phyloP scores from a whole-genome alignment of 306 rosid species.

The Vicia villosa region DNA sequence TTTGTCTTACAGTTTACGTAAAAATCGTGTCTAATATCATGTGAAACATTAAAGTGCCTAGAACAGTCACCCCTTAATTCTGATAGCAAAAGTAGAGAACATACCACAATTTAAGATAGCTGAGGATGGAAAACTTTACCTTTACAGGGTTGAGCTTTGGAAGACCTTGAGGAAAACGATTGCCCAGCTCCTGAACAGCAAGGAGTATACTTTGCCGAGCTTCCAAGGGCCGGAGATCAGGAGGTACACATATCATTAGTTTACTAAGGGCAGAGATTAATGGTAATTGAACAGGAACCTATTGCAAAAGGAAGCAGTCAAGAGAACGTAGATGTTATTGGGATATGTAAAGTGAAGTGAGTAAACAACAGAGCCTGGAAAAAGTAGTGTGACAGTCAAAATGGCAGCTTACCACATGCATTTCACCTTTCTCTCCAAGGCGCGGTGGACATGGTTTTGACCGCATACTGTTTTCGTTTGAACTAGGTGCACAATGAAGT shows the following conservation, averaged over 20 bases:
- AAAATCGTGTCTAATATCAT: background rate
- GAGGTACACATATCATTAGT: conserved; percentile 77
- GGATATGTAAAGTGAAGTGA: conserved; percentile 1
- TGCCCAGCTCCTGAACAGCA: conserved; percentile 85
- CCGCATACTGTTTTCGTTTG: conserved; percentile 71
- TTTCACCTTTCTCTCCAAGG: conserved; percentile 98
- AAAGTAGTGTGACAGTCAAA: background rate
- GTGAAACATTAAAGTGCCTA: conserved; percentile 10
- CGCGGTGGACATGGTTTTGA: conserved; percentile 95
- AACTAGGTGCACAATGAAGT: conserved; percentile 86
- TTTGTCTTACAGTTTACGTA: background rate
- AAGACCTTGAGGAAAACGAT: conserved; percentile 92
- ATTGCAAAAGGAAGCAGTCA: conserved; percentile 34
- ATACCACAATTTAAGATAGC: conserved; percentile 33
- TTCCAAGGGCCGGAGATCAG: conserved; percentile 94
- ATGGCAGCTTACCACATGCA: conserved; percentile 87
- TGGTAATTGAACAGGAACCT: conserved; percentile 97
- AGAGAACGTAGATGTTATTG: conserved; percentile 31
- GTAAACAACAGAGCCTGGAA: conserved; percentile 7
- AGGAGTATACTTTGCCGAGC: conserved; percentile 94
- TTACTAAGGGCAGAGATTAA: conserved; percentile 82
- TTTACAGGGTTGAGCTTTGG: conserved; percentile 93
- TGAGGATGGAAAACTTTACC: conserved; percentile 51
- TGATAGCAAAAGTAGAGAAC: conserved; percentile 20
- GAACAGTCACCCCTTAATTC: conserved; percentile 2